A percentile compares a stretch with the other conserved stretches of the same genome.
Evolutionary conservation across 1,139 yeast genomes (phyloP).

Genomic region (Scheffersomyces illinoinensis): DNA sequence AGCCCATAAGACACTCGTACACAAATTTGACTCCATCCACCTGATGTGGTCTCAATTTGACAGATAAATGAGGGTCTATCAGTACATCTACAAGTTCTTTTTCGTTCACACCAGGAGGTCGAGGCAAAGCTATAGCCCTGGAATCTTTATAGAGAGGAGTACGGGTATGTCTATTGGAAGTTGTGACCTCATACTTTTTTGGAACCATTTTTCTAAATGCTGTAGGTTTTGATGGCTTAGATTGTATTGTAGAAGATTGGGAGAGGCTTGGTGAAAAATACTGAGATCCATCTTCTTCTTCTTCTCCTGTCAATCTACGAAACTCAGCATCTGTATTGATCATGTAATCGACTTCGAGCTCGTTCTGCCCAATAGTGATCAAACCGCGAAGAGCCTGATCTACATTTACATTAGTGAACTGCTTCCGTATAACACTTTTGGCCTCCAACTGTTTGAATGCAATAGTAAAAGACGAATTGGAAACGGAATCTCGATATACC

Average conservation of each 20-base stretch:
- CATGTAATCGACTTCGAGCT: conserved; percentile 27
- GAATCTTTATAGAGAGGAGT: not conserved
- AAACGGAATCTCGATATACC: not conserved
- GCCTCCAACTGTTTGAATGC: conserved; percentile 13
- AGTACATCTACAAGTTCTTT: conserved; percentile 51
- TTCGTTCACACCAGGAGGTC: conserved; percentile 1
- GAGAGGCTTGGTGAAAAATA: not conserved
- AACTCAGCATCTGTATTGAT: conserved; percentile 42
- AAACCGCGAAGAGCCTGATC: conserved; percentile 11
- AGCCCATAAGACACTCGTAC: conserved; percentile 80
- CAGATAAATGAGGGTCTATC: conserved; percentile 65
- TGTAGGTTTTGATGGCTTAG: not conserved
- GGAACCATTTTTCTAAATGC: conserved; percentile 4
- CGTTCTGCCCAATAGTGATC: conserved; percentile 27
- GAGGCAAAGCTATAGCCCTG: conserved; percentile 1
- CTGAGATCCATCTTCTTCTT: conserved; percentile 4
- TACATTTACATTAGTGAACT: conserved; percentile 3
- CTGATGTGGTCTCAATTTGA: conserved; percentile 76
- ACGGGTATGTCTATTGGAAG: not conserved
- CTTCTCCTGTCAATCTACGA: conserved; percentile 12
- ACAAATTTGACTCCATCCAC: conserved; percentile 77
- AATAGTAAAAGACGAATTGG: conserved; percentile 3
- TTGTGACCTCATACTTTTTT: not conserved
- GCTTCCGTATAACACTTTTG: conserved; percentile 10
- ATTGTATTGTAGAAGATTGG: not conserved